Conservation (phyloP, 1,284 basidiomycete genomes). For the Leucoagaricus sp. region DNA sequence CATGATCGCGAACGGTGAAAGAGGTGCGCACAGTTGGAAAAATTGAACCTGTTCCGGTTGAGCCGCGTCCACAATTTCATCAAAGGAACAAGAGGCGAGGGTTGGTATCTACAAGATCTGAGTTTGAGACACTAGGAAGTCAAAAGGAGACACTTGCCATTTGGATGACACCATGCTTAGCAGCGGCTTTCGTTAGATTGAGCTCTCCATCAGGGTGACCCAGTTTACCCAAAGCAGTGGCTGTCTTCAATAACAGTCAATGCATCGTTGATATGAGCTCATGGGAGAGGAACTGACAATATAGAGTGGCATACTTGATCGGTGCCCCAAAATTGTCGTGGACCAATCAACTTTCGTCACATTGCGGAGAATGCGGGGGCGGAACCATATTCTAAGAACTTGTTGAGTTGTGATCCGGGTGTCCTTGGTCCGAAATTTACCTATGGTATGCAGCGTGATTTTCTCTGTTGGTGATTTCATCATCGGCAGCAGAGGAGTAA, state of each 20-base stretch:
- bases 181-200: conserved; percentile 84
- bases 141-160: conserved; percentile 80
- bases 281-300: conserved; percentile 21
- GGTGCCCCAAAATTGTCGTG: conserved; percentile 77
- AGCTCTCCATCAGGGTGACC: conserved; percentile 94
- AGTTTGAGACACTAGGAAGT: background rate
- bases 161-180: conserved; percentile 66
- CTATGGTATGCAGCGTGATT: conserved; percentile 88
- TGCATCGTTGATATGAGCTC: background rate
- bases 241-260: conserved; percentile 23
- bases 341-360: conserved; percentile 84
- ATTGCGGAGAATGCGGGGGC: conserved; percentile 85
- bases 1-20: background rate
- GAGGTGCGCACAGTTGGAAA: conserved; percentile 65
- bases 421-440: conserved; percentile 32
- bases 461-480: conserved; percentile 87
- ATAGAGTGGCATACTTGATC: conserved; percentile 79
- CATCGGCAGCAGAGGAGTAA: conserved; percentile 85
- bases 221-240: conserved; percentile 72
- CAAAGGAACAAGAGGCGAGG: conserved; percentile 86
- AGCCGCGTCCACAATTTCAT: conserved; percentile 85
- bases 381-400: conserved; percentile 81
- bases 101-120: conserved; percentile 70
- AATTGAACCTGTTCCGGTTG: conserved; percentile 76
- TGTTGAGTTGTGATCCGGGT: background rate